A percentile compares a stretch with the other conserved stretches of the same genome.
These are phyloP conservation scores for Funneliformis caledonium DNA, from an alignment of 371 early-diverging fungal genomes.

Conservation along the genomic window DNA sequence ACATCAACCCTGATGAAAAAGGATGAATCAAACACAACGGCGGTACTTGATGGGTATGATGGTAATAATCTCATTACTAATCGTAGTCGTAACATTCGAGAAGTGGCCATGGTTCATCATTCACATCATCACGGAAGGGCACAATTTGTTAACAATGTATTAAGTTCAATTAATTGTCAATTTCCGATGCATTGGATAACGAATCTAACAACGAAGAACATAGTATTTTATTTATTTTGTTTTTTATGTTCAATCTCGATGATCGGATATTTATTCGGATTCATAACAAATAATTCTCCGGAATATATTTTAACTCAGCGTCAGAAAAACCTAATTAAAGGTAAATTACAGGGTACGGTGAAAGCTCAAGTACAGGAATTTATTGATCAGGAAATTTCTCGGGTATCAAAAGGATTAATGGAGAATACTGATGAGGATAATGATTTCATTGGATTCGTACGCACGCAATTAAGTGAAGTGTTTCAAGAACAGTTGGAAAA, in stretches of 20 bases:
- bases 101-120: no score
- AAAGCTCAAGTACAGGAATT: neutral
- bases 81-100: neutral
- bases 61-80: neutral
- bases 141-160: no score
- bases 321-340: neutral
- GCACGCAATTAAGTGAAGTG: constrained; percentile 1
- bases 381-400: neutral
- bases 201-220: neutral
- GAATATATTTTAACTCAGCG: neutral
- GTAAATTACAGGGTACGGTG: neutral
- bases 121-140: no score
- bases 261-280: neutral
- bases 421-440: neutral
- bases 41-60: neutral
- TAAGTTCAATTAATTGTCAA: no score
- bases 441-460: constrained; percentile 7
- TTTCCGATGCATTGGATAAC: neutral
- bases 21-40: neutral
- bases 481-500: neutral
- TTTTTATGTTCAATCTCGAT: neutral
- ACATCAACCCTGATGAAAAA: no score
- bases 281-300: neutral
- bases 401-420: neutral
- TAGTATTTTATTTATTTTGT: neutral